These are phyloP conservation scores for Alloteropsis angusta DNA, from an alignment of 202 grass and related monocot species.

Conservation along the genomic window DNA sequence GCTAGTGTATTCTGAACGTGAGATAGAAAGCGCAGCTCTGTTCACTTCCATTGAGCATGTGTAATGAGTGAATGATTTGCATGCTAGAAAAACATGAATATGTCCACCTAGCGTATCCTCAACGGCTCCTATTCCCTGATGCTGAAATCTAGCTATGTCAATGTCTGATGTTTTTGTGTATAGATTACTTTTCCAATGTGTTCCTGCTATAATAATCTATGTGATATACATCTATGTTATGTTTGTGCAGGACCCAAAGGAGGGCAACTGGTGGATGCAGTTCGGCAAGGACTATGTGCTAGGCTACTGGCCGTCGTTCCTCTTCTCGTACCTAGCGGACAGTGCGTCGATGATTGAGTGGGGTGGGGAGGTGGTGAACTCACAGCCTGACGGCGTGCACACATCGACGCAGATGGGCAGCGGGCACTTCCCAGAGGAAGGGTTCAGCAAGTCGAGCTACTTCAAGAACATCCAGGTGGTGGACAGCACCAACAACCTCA, in stretches of 20 bases:
- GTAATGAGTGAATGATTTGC: constrained; percentile 26
- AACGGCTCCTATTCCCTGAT: background rate
- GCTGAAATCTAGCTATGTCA: background rate
- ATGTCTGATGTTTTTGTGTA: background rate
- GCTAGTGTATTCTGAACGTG: background rate
- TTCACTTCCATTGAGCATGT: constrained; percentile 32
- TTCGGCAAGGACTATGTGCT: constrained; percentile 70
- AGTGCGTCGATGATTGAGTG: constrained; percentile 85
- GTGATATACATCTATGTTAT: background rate
- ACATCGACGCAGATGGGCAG: constrained; percentile 95
- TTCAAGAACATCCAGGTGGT: constrained; percentile 90
- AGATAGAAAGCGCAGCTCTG: constrained; percentile 23
- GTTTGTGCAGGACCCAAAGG: constrained; percentile 65
- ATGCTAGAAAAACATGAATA: constrained; percentile 7
- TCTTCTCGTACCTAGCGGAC: constrained; percentile 77
- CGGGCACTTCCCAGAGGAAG: constrained; percentile 84
- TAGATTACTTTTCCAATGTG: background rate
- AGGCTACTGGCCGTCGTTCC: constrained; percentile 87
- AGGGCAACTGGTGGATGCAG: constrained; percentile 95
- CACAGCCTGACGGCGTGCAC: constrained; percentile 57
- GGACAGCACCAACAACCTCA: constrained; percentile 82
- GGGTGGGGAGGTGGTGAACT: constrained; percentile 97
- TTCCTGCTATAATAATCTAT: background rate
- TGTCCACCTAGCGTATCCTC: background rate
- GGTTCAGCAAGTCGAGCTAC: constrained; percentile 87